Conservation (phyloP, 2,329 filamentous ascomycete genomes). For the Westerdykella aurantiaca region DNA sequence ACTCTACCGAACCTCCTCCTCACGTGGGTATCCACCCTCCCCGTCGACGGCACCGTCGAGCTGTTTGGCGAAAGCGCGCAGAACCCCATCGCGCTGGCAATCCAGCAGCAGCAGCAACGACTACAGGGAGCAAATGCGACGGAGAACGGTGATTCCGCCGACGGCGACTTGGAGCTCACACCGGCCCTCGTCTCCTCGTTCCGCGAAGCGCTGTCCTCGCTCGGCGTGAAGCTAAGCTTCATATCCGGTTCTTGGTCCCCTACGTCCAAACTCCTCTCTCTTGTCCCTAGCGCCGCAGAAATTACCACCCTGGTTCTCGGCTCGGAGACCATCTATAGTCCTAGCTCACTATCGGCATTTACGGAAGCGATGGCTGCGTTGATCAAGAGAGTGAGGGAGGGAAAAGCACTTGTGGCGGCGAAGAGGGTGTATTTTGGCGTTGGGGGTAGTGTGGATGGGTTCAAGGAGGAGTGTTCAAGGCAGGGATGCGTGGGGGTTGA, state of each 20-base stretch:
- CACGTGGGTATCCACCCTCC: conserved; percentile 48
- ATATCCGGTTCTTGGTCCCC: conserved; percentile 70
- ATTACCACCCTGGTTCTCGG: conserved; percentile 54
- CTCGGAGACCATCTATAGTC: conserved; percentile 79
- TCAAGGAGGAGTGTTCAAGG: conserved; percentile 45
- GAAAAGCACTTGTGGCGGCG: conserved; percentile 63
- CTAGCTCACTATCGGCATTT: conserved; percentile 63
- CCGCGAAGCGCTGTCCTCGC: conserved; percentile 45
- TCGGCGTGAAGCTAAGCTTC: conserved; percentile 56
- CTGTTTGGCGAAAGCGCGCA: conserved; percentile 10
- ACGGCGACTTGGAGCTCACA: conserved; percentile 59
- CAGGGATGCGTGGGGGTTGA: conserved; percentile 44
- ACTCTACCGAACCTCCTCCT: conserved; percentile 74
- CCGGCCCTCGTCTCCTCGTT: conserved; percentile 56
- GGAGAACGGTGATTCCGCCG: conserved; percentile 1
- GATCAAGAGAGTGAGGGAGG: conserved; percentile 48
- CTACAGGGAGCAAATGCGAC: background rate
- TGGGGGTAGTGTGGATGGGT: conserved; percentile 73
- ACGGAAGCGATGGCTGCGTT: conserved; percentile 59
- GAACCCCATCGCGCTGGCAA: conserved; percentile 12
- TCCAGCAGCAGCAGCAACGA: background rate
- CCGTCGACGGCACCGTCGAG: conserved; percentile 2
- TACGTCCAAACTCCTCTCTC: conserved; percentile 49
- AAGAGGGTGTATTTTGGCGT: conserved; percentile 83
- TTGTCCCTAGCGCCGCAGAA: conserved; percentile 44